phyloP scores from a whole-genome alignment of 768 basidiomycete species.

The Tulasnella sp. region DNA sequence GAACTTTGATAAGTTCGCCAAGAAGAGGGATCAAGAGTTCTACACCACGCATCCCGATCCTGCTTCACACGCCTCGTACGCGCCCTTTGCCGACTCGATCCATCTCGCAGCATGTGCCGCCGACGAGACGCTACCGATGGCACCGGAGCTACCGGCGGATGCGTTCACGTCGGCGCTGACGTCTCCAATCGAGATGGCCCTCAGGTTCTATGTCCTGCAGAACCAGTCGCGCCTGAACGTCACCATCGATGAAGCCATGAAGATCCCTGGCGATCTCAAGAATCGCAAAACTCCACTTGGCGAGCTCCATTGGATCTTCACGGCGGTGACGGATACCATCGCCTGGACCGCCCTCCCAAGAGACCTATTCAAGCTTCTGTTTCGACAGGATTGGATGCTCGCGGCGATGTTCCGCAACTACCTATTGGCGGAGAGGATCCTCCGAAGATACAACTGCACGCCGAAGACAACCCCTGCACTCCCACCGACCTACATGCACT shows the following conservation, averaged over 20 bases:
- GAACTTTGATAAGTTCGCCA: slow-evolving; percentile 77
- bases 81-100: slow-evolving; percentile 72
- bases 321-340: slow-evolving; percentile 96
- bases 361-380: slow-evolving; percentile 86
- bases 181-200: slow-evolving; percentile 93
- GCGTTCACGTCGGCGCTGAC: slow-evolving; percentile 96
- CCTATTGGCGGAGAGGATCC: slow-evolving; percentile 90
- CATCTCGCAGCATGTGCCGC: slow-evolving; percentile 92
- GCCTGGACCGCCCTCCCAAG: slow-evolving; percentile 97
- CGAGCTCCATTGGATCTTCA: slow-evolving; percentile 99
- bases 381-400: slow-evolving; percentile 89
- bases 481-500: slow-evolving; percentile 92
- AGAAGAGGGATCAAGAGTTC: slow-evolving; percentile 59
- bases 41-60: slow-evolving; percentile 37
- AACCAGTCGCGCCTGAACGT: slow-evolving; percentile 75
- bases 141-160: slow-evolving; percentile 93
- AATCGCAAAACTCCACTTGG: slow-evolving; percentile 93
- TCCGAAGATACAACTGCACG: slow-evolving; percentile 96
- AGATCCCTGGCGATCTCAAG: slow-evolving; percentile 92
- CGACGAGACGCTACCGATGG: slow-evolving; percentile 84
- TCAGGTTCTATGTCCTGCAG: slow-evolving; percentile 82
- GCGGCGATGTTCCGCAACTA: slow-evolving; percentile 97
- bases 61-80: slow-evolving; percentile 30
- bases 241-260: slow-evolving; percentile 82
- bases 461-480: slow-evolving; percentile 87